Percentiles rank a stretch among this genome's conserved stretches.
Conservation (phyloP, 306 rosid genomes). For the Biancaea sappan region DNA sequence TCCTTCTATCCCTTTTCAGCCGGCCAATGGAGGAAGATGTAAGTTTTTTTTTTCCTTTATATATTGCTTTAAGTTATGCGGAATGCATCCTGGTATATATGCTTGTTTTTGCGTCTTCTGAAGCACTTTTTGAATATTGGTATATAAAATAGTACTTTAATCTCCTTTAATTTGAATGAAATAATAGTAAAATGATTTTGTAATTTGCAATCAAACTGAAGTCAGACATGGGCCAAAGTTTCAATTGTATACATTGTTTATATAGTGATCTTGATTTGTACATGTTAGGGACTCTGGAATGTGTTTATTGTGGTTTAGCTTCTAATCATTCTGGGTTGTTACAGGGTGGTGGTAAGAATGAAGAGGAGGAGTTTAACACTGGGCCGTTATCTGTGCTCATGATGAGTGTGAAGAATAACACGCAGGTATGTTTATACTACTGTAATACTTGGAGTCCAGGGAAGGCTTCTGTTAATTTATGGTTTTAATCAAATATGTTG, state of each 20-base stretch:
- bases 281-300: background rate
- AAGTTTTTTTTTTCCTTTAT: slow-evolving; percentile 39
- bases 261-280: background rate
- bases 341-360: slow-evolving; percentile 56
- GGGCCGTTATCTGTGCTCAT: slow-evolving; percentile 90
- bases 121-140: background rate
- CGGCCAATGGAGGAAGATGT: slow-evolving; percentile 91
- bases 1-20: slow-evolving; percentile 28
- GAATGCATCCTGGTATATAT: background rate
- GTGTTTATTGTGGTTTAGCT: background rate
- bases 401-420: slow-evolving; percentile 94
- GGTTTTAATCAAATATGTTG: background rate
- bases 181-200: background rate
- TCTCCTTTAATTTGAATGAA: background rate
- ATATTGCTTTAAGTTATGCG: background rate
- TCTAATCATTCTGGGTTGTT: background rate
- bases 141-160: background rate
- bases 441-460: background rate
- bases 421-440: slow-evolving; percentile 58
- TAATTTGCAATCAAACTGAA: background rate
- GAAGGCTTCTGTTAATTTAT: background rate
- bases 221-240: background rate
- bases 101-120: background rate
- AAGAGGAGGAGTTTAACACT: slow-evolving; percentile 91
- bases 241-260: background rate